Evolutionary conservation across 306 rosid species (phyloP), one percentile per base, ranked within the genome.

Genomic region (Pterocarpus macrocarpus): DNA sequence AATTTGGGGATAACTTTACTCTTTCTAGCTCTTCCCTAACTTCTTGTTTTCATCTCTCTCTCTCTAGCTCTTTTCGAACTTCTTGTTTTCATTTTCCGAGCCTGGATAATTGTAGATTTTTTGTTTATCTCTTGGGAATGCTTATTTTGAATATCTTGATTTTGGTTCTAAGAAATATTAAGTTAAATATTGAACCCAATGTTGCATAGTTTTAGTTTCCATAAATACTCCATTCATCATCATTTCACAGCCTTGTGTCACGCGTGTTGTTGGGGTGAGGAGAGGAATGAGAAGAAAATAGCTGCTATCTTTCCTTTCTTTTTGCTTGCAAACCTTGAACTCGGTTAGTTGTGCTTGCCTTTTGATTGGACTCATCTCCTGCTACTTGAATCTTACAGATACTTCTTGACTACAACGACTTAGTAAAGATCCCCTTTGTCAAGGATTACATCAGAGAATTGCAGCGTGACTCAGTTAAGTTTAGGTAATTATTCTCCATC

Each of bases 321-420:
- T 69, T 22, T n/a, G 43, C 9, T 67, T 43, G 76, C 28, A 71
- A 73, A 82, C 82, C 76, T 62, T 62, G 61, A 12, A 39, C 16
- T 69, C 32, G 58, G 33, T 62, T 75, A 30, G 69, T 82, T 71
- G 47, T 64, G 49, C 78, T 66, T 32, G 65, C 78, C 57, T 79
- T 64, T 72, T 85, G 82, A 72, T 69, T 84, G 78, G 79, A 61
- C 28, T 22, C 28, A 22, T 22, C 61, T 72, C 36, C 76, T 78
- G 57, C 67, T 69, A 61, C 52, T 71, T 81, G 85, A 45, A 80
- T 66, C 17, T 71, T 85, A 82, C 91, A 94, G 98, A n/a, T 92
- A 55, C 52, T 80, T 75, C 87, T 94, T 34, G 98, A 94, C 69
- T 86, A 90, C 89, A 83, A 90, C 11, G 98, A 94, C 91, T 57